These are phyloP conservation scores for Yarrowia divulgata DNA, from an alignment of 805 yeast genomes.

Conservation along the genomic window DNA sequence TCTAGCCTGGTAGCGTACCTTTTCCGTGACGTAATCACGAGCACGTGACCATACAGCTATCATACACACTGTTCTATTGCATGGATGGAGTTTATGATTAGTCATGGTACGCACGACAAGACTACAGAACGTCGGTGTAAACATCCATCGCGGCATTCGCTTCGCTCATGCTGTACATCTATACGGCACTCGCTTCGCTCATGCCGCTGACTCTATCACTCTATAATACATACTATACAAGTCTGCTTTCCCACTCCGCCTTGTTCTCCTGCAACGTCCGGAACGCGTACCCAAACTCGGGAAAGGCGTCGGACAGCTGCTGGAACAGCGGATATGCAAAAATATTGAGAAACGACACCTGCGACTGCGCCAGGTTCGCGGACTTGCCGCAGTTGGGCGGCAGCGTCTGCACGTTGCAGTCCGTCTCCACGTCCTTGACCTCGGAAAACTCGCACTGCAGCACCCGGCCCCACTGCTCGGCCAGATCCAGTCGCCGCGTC, in stretches of 20 bases:
- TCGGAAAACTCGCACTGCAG: conserved; percentile 79
- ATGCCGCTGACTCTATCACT: conserved; percentile 7
- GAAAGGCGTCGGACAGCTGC: conserved; percentile 66
- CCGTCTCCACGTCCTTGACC: conserved; percentile 61
- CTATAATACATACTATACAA: conserved; percentile 39
- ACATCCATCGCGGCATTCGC: too few relatives aligned
- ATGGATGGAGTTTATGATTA: too few relatives aligned
- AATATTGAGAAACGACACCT: conserved; percentile 79
- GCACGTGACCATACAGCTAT: too few relatives aligned
- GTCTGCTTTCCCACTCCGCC: conserved; percentile 36
- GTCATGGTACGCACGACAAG: too few relatives aligned
- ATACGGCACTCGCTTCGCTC: too few relatives aligned
- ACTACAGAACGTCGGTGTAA: too few relatives aligned
- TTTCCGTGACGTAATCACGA: too few relatives aligned
- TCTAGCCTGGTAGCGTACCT: too few relatives aligned
- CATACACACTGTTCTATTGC: background rate
- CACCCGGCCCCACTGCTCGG: conserved; percentile 87
- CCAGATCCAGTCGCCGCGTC: conserved; percentile 75
- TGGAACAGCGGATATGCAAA: conserved; percentile 81
- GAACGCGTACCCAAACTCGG: conserved; percentile 48
- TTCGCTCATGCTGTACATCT: too few relatives aligned
- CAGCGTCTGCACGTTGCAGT: conserved; percentile 45
- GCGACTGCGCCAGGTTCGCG: conserved; percentile 65
- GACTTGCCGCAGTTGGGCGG: conserved; percentile 39
- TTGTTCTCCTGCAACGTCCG: conserved; percentile 31